These are phyloP conservation scores for Colletotrichum spinosum DNA, from an alignment of 2,329 filamentous ascomycete genomes.

Conservation along the genomic window DNA sequence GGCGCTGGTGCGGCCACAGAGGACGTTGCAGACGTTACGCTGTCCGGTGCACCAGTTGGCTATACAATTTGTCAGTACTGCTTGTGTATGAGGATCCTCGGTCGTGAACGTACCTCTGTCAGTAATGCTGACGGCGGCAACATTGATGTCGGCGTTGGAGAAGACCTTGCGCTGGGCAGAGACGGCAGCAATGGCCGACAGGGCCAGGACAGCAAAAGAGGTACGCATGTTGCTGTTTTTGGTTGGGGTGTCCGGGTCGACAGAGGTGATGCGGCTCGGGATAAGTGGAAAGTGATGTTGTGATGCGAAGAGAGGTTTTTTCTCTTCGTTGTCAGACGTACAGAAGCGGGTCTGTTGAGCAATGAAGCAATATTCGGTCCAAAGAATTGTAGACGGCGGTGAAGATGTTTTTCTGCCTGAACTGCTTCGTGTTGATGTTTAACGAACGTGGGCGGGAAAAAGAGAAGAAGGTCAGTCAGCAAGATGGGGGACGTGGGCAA, in stretches of 20 bases:
- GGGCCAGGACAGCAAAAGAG: constrained; percentile 34
- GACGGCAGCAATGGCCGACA: constrained; percentile 33
- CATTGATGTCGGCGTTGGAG: constrained; percentile 30
- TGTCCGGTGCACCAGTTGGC: constrained; percentile 65
- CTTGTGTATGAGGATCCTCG: not conserved
- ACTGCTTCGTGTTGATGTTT: constrained; percentile 31
- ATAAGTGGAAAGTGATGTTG: constrained; percentile 20
- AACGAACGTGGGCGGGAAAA: constrained; percentile 20
- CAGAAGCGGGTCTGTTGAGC: constrained; percentile 9
- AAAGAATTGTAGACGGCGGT: constrained; percentile 32
- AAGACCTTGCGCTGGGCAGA: constrained; percentile 37
- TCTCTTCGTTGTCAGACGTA: constrained; percentile 5
- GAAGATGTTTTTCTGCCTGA: constrained; percentile 31
- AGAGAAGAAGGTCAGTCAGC: constrained; percentile 1
- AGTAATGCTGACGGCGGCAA: constrained; percentile 14
- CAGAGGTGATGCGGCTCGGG: constrained; percentile 13
- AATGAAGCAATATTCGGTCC: constrained; percentile 33
- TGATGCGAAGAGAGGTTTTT: constrained; percentile 1
- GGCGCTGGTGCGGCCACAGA: constrained; percentile 55
- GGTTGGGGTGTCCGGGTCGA: constrained; percentile 32
- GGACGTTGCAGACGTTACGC: constrained; percentile 60
- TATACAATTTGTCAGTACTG: constrained; percentile 40
- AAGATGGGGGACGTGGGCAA: constrained; percentile 22
- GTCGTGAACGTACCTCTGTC: constrained; percentile 24
- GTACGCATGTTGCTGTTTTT: constrained; percentile 35